Evolutionary conservation across 176 grass and related monocot genomes (phyloP), one percentile per base, ranked within the genome.

Genomic region (Thinopyrum elongatum): DNA sequence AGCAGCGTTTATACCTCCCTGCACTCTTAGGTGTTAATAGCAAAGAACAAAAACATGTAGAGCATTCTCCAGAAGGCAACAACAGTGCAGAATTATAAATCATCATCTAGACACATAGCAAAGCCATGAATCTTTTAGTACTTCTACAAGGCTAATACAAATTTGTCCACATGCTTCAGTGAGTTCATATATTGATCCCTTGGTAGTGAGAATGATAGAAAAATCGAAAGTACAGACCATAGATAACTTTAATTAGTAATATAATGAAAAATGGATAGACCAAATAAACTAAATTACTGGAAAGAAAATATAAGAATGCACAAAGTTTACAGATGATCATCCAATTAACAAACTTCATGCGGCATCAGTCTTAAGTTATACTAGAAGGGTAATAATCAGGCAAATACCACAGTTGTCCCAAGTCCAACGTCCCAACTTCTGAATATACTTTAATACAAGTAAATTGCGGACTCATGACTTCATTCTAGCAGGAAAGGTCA

Each of bases 1-100:
- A 62, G 95, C 95, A 47, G 95, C 95, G 83, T 98, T 98, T 84
- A 98, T 98, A 82, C 95, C 95, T 80, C 93, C 95, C 95, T 98
- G 55, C 41, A 78, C 64, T 76, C 46, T 12, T 31, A 76, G 51
- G 39, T 49, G 62, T 81, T 67, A 81, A 80, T 64, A 30, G 28
- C 28, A 19, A 67, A 23, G 27, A 13, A 23, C 39, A 49, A 16
- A 81, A 67, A 31, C 3, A 15, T 0, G 1, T 16, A 17, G 29
- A 82, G 46, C 30, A 57, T 57, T 70, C 79, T 81, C 87, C 80
- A 84, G 82, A 87, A 82, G 82, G 78, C 76, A 81, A 82, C 90
- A 75, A 82, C 90, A 75, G 82, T 80, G 46, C 65, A 57, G 13
- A 36, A 57, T 46, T 57, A 35, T 4, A 68, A 26, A 44, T 29